These are phyloP conservation scores for Jamesozyma lodderae DNA, from an alignment of 805 yeast genomes.

Conservation along the genomic window DNA sequence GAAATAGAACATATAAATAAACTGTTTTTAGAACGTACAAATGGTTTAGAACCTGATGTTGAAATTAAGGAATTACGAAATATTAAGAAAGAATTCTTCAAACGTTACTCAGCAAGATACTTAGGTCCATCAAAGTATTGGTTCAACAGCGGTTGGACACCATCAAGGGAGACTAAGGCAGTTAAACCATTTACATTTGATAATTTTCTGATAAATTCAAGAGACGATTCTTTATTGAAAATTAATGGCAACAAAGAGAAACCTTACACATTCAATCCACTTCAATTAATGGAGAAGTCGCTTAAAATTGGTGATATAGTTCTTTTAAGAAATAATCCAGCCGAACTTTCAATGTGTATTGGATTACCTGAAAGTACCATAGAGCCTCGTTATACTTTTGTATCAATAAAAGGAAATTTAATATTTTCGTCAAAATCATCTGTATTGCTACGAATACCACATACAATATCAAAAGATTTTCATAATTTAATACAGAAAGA, in stretches of 20 bases:
- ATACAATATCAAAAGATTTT: slow-evolving; percentile 16
- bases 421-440: slow-evolving; percentile 37
- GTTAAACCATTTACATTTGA: not conserved
- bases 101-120: slow-evolving; percentile 17
- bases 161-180: too few relatives aligned
- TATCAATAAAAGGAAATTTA: slow-evolving; percentile 50
- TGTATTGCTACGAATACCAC: slow-evolving; percentile 47
- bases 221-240: too few relatives aligned
- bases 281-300: slow-evolving; percentile 5
- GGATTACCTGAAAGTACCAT: slow-evolving; percentile 40
- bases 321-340: slow-evolving; percentile 37
- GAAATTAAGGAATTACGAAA: slow-evolving; percentile 19
- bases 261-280: not conserved
- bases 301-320: slow-evolving; percentile 57
- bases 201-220: not conserved
- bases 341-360: slow-evolving; percentile 45
- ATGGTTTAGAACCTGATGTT: slow-evolving; percentile 22
- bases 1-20: slow-evolving; percentile 15
- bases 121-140: slow-evolving; percentile 21
- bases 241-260: not conserved
- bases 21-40: slow-evolving; percentile 18
- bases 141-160: slow-evolving; percentile 9
- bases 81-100: slow-evolving; percentile 13
- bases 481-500: slow-evolving; percentile 13
- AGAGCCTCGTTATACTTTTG: slow-evolving; percentile 49